Conservation (phyloP, 2,329 filamentous ascomycete species). For the Fusarium torulosum region DNA sequence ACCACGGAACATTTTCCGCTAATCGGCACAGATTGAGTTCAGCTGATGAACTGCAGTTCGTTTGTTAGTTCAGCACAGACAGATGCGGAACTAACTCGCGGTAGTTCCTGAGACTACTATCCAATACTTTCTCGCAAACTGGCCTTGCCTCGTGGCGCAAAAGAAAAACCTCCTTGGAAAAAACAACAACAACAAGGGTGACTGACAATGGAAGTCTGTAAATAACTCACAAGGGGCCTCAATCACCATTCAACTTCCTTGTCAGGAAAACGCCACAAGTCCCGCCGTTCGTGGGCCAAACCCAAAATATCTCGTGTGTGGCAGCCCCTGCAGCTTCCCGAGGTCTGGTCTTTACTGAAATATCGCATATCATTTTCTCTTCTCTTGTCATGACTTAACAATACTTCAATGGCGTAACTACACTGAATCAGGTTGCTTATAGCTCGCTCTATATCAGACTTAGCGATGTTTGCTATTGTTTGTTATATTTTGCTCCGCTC, state of each 20-base stretch:
- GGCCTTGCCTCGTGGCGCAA: neutral
- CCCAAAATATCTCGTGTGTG: slow-evolving; percentile 35
- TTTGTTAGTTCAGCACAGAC: slow-evolving; percentile 15
- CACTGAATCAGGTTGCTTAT: slow-evolving; percentile 35
- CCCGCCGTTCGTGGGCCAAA: slow-evolving; percentile 42
- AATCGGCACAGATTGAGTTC: neutral
- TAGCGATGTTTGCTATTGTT: slow-evolving; percentile 5
- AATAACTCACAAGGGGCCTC: slow-evolving; percentile 34
- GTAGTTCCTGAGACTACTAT: neutral
- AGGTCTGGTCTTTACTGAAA: slow-evolving; percentile 12
- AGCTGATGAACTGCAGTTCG: slow-evolving; percentile 1
- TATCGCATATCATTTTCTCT: slow-evolving; percentile 29
- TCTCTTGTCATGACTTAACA: slow-evolving; percentile 37
- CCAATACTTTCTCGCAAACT: neutral
- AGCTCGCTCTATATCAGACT: slow-evolving; percentile 14
- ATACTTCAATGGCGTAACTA: slow-evolving; percentile 20
- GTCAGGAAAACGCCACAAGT: slow-evolving; percentile 40
- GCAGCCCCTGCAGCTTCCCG: slow-evolving; percentile 43
- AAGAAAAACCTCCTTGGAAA: neutral
- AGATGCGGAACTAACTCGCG: neutral
- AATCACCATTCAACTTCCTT: slow-evolving; percentile 32
- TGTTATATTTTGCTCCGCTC: neutral
- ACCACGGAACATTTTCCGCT: slow-evolving; percentile 39
- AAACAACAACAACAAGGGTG: slow-evolving; percentile 6
- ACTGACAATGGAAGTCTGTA: slow-evolving; percentile 11